phyloP scores from a whole-genome alignment of 1,139 yeast genomes.

The Arxiozyma slooffiae region DNA sequence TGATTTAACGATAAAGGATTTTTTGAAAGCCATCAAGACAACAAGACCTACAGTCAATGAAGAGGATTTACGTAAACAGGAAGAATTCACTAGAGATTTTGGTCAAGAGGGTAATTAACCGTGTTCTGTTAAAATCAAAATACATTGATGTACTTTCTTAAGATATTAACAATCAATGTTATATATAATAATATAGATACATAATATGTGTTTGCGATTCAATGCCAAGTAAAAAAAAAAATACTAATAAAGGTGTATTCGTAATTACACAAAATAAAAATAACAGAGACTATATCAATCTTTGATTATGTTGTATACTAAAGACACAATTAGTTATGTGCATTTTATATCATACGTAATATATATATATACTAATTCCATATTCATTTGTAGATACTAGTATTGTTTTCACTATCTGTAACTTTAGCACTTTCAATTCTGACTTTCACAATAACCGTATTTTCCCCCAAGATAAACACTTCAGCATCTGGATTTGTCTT shows the following conservation, averaged over 20 bases:
- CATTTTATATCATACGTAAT: too few relatives aligned
- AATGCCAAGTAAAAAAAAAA: neutral
- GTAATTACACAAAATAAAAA: neutral
- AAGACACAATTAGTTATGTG: neutral
- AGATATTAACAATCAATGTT: too few relatives aligned
- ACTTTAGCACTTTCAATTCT: slow-evolving; percentile 59
- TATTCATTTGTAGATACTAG: slow-evolving; percentile 38
- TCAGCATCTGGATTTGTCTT: slow-evolving; percentile 60
- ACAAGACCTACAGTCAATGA: slow-evolving; percentile 93
- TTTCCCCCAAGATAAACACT: slow-evolving; percentile 54
- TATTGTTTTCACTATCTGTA: slow-evolving; percentile 68
- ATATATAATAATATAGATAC: neutral
- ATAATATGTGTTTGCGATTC: neutral
- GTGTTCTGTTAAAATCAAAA: slow-evolving; percentile 3
- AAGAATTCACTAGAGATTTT: slow-evolving; percentile 83
- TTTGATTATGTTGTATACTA: too few relatives aligned
- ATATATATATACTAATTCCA: neutral
- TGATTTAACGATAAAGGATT: slow-evolving; percentile 78
- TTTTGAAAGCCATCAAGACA: slow-evolving; percentile 80
- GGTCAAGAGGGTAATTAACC: slow-evolving; percentile 87
- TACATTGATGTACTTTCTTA: too few relatives aligned
- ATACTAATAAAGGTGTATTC: neutral
- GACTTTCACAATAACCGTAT: slow-evolving; percentile 57
- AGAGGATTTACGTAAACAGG: slow-evolving; percentile 70
- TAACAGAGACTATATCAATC: too few relatives aligned